A percentile compares a stretch with the other conserved stretches of the same genome.
These are phyloP conservation scores for Trichoderma harzianum DNA, from an alignment of 2,329 filamentous ascomycete genomes.

Conservation along the genomic window DNA sequence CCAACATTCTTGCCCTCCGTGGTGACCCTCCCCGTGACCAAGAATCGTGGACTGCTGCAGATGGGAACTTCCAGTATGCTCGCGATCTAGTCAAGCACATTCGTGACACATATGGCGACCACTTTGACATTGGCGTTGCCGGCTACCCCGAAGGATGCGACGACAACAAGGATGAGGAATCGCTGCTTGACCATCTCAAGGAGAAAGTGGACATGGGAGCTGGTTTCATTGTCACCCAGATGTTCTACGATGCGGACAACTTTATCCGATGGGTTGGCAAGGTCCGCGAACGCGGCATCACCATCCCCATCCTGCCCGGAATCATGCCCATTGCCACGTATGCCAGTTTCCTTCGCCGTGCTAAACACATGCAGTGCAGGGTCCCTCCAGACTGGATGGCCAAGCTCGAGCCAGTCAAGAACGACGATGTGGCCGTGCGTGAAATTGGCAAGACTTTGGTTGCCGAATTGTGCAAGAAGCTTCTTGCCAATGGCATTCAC, in stretches of 20 bases:
- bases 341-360: constrained; percentile 83
- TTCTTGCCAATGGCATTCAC: constrained; percentile 76
- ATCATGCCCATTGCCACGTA: constrained; percentile 93
- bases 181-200: constrained; percentile 87
- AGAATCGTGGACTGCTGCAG: constrained; percentile 86
- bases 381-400: constrained; percentile 79
- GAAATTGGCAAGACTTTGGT: constrained; percentile 85
- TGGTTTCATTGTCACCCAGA: constrained; percentile 94
- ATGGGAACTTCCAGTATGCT: constrained; percentile 86
- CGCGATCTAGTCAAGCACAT: constrained; percentile 87
- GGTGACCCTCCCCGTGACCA: constrained; percentile 92
- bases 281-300: constrained; percentile 81
- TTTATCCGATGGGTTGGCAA: constrained; percentile 89
- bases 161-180: constrained; percentile 82
- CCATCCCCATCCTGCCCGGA: constrained; percentile 76
- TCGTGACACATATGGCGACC: constrained; percentile 61
- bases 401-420: constrained; percentile 87
- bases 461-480: constrained; percentile 82
- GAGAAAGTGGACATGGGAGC: constrained; percentile 95
- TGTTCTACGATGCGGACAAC: constrained; percentile 98
- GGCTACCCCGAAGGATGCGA: constrained; percentile 96
- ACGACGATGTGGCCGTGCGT: constrained; percentile 88
- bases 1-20: constrained; percentile 90
- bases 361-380: constrained; percentile 84
- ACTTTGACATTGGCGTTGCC: constrained; percentile 97